Evolutionary conservation across 768 basidiomycete species (phyloP).

Genomic region (Kwoniella dejecticola): DNA sequence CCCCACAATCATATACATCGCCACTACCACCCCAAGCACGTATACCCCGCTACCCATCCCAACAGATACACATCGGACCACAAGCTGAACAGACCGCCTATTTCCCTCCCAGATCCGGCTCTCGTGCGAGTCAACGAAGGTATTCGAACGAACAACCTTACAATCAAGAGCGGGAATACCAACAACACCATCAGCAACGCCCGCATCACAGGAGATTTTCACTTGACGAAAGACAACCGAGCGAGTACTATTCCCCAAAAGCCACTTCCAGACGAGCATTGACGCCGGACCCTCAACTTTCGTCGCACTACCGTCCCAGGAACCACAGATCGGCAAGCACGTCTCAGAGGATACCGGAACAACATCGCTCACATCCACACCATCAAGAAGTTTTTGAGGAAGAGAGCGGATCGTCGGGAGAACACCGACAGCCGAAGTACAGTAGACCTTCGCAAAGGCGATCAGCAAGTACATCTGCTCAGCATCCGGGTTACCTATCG

Average conservation of each 20-base stretch:
- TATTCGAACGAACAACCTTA: not conserved
- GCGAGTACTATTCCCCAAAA: not conserved
- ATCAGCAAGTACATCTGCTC: conserved; percentile 16
- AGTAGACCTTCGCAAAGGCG: conserved; percentile 1
- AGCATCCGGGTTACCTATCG: too few relatives aligned
- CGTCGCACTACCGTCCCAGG: not conserved
- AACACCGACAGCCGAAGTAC: not conserved
- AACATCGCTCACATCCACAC: not conserved
- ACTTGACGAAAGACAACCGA: not conserved
- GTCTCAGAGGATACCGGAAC: not conserved
- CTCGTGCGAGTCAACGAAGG: not conserved
- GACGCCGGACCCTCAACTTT: conserved; percentile 2
- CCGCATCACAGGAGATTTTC: conserved; percentile 2
- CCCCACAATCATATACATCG: conserved; percentile 1
- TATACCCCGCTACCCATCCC: not conserved
- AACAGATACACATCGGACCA: conserved; percentile 1
- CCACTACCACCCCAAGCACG: too few relatives aligned
- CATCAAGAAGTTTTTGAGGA: not conserved
- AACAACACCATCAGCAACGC: too few relatives aligned
- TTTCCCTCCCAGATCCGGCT: not conserved
- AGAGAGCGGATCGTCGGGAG: conserved; percentile 7
- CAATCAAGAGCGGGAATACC: too few relatives aligned
- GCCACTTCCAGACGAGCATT: not conserved
- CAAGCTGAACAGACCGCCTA: conserved; percentile 6
- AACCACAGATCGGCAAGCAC: conserved; percentile 10